phyloP scores from a whole-genome alignment of 805 yeast species.

The Metschnikowia picachoensis region DNA sequence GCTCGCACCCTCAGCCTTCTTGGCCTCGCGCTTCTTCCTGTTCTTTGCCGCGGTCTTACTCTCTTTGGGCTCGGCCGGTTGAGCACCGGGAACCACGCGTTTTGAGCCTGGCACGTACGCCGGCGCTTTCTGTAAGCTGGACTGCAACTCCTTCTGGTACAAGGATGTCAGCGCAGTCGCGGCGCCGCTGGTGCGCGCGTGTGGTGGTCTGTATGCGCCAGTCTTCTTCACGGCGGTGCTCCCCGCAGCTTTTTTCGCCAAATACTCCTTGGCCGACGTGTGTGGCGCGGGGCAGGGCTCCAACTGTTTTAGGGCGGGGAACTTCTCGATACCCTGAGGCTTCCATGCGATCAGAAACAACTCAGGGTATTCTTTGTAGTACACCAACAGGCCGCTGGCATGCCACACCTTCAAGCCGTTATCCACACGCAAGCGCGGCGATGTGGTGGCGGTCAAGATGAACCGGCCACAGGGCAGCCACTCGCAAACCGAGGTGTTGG shows the following conservation, averaged over 20 bases:
- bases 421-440: slow-evolving; percentile 96
- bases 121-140: slow-evolving; percentile 17
- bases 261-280: slow-evolving; percentile 59
- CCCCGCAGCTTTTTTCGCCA: slow-evolving; percentile 38
- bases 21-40: slow-evolving; percentile 70
- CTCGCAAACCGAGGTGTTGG: slow-evolving; percentile 93
- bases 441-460: slow-evolving; percentile 91
- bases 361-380: slow-evolving; percentile 75
- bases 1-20: slow-evolving; percentile 26
- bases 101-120: slow-evolving; percentile 21
- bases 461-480: slow-evolving; percentile 98
- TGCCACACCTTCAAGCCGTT: slow-evolving; percentile 95
- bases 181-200: slow-evolving; percentile 57
- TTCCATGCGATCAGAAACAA: slow-evolving; percentile 83
- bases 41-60: slow-evolving; percentile 68
- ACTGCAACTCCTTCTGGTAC: slow-evolving; percentile 52
- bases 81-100: slow-evolving; percentile 54
- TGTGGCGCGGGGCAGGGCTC: slow-evolving; percentile 67
- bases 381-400: slow-evolving; percentile 77
- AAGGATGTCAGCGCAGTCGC: slow-evolving; percentile 44
- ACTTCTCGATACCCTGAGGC: slow-evolving; percentile 52
- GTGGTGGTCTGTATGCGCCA: slow-evolving; percentile 97
- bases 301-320: slow-evolving; percentile 49
- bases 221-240: slow-evolving; percentile 46
- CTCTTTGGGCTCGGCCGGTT: slow-evolving; percentile 41